These are phyloP conservation scores for Aspergillus steynii DNA, from an alignment of 495 filamentous ascomycete species.

Conservation along the genomic window DNA sequence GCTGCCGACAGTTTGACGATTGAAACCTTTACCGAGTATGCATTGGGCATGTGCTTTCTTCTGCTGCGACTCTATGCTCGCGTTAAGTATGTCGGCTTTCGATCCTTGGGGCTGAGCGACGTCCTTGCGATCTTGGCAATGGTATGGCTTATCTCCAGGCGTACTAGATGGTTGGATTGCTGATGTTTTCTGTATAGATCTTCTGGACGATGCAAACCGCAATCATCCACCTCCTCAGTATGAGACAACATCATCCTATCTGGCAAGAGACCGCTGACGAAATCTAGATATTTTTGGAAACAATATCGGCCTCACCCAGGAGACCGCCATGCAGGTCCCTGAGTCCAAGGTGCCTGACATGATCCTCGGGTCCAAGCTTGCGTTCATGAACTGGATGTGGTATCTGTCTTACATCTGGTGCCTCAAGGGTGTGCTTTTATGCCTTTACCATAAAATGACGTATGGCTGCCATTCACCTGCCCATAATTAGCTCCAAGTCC, in stretches of 20 bases:
- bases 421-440: conserved; percentile 50
- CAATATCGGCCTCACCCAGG: conserved; percentile 23
- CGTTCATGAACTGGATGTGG: conserved; percentile 46
- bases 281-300: conserved; percentile 16
- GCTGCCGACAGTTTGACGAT: conserved; percentile 12
- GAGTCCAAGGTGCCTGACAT: conserved; percentile 17
- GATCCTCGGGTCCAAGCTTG: conserved; percentile 24
- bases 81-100: conserved; percentile 16
- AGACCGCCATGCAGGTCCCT: conserved; percentile 21
- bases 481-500: background rate
- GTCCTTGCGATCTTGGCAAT: conserved; percentile 23
- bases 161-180: background rate
- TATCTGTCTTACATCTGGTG: conserved; percentile 55
- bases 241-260: background rate
- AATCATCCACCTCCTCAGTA: conserved; percentile 21
- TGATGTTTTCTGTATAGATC: conserved; percentile 7
- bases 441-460: conserved; percentile 56
- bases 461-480: conserved; percentile 18
- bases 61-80: conserved; percentile 20
- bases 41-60: conserved; percentile 25
- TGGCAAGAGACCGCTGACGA: background rate
- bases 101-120: conserved; percentile 24
- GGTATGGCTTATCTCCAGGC: conserved; percentile 9
- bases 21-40: conserved; percentile 26
- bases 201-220: conserved; percentile 23